A percentile compares a stretch with the other conserved stretches of the same genome.
Evolutionary conservation across 2,329 filamentous ascomycete genomes (phyloP).

Genomic region (Hirsutella minnesotensis): DNA sequence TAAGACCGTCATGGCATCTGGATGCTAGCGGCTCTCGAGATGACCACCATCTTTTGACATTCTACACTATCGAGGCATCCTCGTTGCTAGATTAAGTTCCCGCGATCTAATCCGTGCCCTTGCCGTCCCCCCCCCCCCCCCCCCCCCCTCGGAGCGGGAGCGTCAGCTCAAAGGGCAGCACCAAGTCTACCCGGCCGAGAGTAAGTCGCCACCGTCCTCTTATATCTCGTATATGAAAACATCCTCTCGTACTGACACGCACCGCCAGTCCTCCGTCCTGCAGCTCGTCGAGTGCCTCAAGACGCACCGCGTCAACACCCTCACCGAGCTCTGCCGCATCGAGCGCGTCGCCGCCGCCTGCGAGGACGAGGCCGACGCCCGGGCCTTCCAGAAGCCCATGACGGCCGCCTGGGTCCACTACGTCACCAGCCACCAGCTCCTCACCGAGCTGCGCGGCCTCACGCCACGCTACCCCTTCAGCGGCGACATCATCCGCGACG

Average conservation of each 20-base stretch:
- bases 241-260: background rate
- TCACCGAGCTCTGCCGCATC: constrained; percentile 60
- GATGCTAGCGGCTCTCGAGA: too few species aligned
- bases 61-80: background rate
- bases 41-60: too few species aligned
- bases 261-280: constrained; percentile 37
- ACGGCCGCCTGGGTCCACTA: constrained; percentile 61
- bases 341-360: constrained; percentile 52
- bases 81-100: background rate
- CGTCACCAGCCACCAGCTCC: constrained; percentile 56
- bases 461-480: constrained; percentile 58
- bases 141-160: constrained; percentile 1
- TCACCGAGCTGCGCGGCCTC: constrained; percentile 57
- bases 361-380: constrained; percentile 45
- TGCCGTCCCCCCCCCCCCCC: background rate
- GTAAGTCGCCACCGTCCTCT: constrained; percentile 1
- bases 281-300: constrained; percentile 52
- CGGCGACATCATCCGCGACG: constrained; percentile 52
- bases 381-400: constrained; percentile 50
- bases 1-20: background rate
- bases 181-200: constrained; percentile 2
- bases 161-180: constrained; percentile 3
- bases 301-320: constrained; percentile 60
- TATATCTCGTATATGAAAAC: background rate
- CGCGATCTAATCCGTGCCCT: background rate